A percentile compares a stretch with the other conserved stretches of the same genome.
Conservation (phyloP, 345 rosid genomes). For the Citrus sinensis region DNA sequence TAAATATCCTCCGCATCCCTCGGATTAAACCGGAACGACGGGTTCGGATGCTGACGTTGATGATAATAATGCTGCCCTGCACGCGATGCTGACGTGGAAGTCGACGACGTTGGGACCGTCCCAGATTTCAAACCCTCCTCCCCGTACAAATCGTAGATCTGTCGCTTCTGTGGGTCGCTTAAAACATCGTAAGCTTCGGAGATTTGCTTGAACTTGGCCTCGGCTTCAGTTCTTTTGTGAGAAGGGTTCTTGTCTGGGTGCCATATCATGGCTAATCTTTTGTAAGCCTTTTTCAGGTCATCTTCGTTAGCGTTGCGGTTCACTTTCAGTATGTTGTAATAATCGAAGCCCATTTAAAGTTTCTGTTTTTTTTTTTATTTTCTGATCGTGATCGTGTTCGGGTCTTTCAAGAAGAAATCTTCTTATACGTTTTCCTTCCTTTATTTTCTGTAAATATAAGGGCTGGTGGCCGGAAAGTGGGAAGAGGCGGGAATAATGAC, state of each 20-base stretch:
- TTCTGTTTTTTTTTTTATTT: not conserved
- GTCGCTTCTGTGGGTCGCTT: slow-evolving; percentile 74
- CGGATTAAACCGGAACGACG: slow-evolving; percentile 57
- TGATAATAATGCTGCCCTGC: slow-evolving; percentile 27
- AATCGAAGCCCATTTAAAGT: slow-evolving; percentile 71
- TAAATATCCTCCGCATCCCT: slow-evolving; percentile 78
- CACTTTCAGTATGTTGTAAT: slow-evolving; percentile 88
- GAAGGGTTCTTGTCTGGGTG: slow-evolving; percentile 96
- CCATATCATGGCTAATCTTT: slow-evolving; percentile 94
- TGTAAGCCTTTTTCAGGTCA: slow-evolving; percentile 84
- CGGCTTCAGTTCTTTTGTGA: slow-evolving; percentile 58
- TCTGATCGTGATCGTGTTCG: not conserved
- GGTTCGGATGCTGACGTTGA: slow-evolving; percentile 32
- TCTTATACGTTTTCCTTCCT: not conserved
- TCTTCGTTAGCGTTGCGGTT: slow-evolving; percentile 84
- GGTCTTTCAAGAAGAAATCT: not conserved
- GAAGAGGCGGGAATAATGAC: slow-evolving; percentile 12
- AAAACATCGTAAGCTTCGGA: slow-evolving; percentile 89
- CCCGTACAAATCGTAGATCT: slow-evolving; percentile 93
- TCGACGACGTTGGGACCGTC: slow-evolving; percentile 45
- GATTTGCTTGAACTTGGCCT: slow-evolving; percentile 86
- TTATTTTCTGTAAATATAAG: not conserved
- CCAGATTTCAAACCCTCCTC: slow-evolving; percentile 89
- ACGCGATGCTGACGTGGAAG: slow-evolving; percentile 28
- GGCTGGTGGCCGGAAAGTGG: slow-evolving; percentile 3